Base-by-base conservation (phyloP, 2,329 filamentous ascomycete species). In the Fusarium sp. region DNA sequence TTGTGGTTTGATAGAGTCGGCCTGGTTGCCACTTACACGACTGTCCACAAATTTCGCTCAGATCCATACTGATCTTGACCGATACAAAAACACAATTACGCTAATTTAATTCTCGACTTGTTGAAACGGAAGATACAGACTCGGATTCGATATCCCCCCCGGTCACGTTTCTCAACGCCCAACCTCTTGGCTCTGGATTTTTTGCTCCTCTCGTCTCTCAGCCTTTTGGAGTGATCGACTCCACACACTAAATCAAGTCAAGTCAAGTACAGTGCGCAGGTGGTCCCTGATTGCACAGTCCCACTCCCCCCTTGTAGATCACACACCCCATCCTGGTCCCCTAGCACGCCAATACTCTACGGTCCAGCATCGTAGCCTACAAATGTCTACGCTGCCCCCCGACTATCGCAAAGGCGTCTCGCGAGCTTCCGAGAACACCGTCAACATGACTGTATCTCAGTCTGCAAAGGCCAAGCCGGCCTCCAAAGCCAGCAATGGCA, bases 331-430 rank as follows among this genome's bases (percentile, higher is more conserved):
- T 68, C 73, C 74, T 65, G 68, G 72, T 69, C 68, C 55, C 60
- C 71, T 66, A 71, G 66, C 63, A 73, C 73, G 66, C 64, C 68
- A 64, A 72, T 71, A 71, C 72, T 74, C 63, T 70, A 70, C 43
- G 42, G 81, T 80, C 78, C 73, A 77, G 77, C 72, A 78, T 78
- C 77, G 74, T 70, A 77, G 73, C 72, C 74, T 79, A 79, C 78
- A 89, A 90, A 91, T 91, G 89, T 88, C 88, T 85, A 86, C 85
- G 82, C 84, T 86, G 84, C 84, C 88, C 88, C 88, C 88, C 86
- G 86, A 87, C 82, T 81, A 86, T 78, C 83, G 81, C 80, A 83
- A 83, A 78, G 80, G 80, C 79, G 79, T 83, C 79, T 81, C 82
- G 82, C 84, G 81, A 82, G 78, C 83, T 81, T 78, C 82, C 76